Evolutionary conservation across 805 yeast genomes (phyloP), one percentile per base, ranked within the genome.

Genomic region (Cyberlindnera subsufficiens): DNA sequence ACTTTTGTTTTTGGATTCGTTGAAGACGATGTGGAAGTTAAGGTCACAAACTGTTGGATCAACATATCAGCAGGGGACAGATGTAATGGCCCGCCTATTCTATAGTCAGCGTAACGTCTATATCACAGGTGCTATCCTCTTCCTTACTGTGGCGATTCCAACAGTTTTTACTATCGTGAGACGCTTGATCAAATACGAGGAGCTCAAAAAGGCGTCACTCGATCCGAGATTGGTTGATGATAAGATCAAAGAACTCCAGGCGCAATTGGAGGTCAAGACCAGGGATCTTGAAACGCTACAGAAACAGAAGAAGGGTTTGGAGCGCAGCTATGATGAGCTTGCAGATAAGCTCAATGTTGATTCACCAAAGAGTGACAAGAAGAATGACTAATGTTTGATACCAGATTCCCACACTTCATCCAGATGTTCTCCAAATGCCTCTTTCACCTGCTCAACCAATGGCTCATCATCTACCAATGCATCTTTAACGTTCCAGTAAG

Each of bases 391-490:
- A 37, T 15, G 35, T 30, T 56, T 60, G 36, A 71, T 63, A n/a
- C 77, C 78, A 19, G 75, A 69, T 9, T 57, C 56, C 96, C 96
- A 87, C 3, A 76, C 71, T 56, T 80, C 86, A 56, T 85, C 76
- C 45, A 76, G 57, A 51, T 78, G 83, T 0, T 56, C 60, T 10
- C 81, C 88, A 29, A 77, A 70, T 17, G 75, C 53, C 6, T 45
- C 44, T 10, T 57, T 65, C 51, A 85, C 95, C 3, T 47, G 39
- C 11, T 51, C 60, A 29, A 68, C 67, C 10, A 67, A 40, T 5
- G 59, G 53, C 6, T 63, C 55, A 15, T 65, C 61, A 35, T 58
- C 55, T 11, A 57, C 40, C 6, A 49, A 46, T 14, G 60, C 55
- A 15, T 58, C 55, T 19, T 65, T 55, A 11, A 79, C 78, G 13